These are phyloP conservation scores for Aureococcus anophagefferens DNA, from an alignment of 108 stramenopile species.

Conservation along the genomic window DNA sequence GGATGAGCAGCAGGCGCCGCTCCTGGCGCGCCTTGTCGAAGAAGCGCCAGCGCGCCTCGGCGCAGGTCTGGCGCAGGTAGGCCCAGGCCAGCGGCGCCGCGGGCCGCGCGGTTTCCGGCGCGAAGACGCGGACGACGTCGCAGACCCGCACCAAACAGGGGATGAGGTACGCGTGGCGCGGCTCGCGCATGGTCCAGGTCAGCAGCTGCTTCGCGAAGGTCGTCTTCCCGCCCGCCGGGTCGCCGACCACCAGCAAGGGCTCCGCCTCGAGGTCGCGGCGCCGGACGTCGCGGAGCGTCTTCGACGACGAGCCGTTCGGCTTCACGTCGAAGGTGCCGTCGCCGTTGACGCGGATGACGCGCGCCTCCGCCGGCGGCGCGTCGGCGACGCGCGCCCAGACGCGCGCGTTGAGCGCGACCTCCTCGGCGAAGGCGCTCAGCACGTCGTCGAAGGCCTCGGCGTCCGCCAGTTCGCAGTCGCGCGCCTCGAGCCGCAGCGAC, in stretches of 20 bases:
- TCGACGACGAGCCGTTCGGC: not conserved
- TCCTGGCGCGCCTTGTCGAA: not conserved
- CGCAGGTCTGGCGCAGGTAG: not conserved
- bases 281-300: not conserved
- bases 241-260: not conserved
- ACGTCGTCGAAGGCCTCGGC: not conserved
- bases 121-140: not conserved
- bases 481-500: not conserved
- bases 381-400: not conserved
- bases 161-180: not conserved
- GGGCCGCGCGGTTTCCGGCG: no score
- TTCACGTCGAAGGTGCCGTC: not conserved
- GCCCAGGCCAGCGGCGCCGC: not conserved
- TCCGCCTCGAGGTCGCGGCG: not conserved
- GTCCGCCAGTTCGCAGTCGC: not conserved
- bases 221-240: not conserved
- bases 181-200: not conserved
- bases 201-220: not conserved
- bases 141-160: not conserved
- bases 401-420: not conserved
- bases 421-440: not conserved
- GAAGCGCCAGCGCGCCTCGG: not conserved
- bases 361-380: not conserved
- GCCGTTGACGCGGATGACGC: not conserved
- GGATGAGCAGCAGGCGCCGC: not conserved